Evolutionary conservation across 805 yeast genomes (phyloP).

Genomic region (Candida hungchunana): DNA sequence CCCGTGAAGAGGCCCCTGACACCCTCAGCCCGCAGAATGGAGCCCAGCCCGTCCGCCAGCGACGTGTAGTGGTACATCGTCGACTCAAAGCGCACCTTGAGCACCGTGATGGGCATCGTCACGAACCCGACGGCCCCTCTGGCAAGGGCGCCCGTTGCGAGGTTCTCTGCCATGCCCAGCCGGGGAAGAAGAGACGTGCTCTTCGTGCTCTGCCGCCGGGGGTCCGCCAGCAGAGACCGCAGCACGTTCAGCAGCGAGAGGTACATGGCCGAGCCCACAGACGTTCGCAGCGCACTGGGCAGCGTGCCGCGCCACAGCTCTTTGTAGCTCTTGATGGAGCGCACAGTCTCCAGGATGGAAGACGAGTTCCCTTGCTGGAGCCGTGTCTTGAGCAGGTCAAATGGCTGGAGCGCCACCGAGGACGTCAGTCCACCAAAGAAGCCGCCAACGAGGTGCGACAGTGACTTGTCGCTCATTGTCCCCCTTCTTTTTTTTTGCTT

Average conservation of each 20-base stretch:
- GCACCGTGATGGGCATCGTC: constrained; percentile 92
- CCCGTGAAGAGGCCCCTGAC: constrained; percentile 79
- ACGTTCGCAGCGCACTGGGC: constrained; percentile 86
- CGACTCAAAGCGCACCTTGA: constrained; percentile 88
- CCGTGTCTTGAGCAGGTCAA: constrained; percentile 84
- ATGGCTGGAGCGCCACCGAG: constrained; percentile 77
- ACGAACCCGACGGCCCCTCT: constrained; percentile 78
- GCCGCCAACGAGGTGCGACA: constrained; percentile 70
- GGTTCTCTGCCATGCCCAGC: constrained; percentile 63
- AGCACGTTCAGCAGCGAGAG: constrained; percentile 64
- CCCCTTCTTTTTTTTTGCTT: too few species aligned
- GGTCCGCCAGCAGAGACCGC: constrained; percentile 46
- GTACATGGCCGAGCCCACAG: constrained; percentile 86
- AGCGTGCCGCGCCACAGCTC: constrained; percentile 91
- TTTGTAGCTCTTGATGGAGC: constrained; percentile 35
- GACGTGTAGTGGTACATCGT: constrained; percentile 67
- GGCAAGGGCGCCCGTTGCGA: constrained; percentile 71
- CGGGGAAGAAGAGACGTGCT: constrained; percentile 56
- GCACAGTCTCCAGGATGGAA: constrained; percentile 31
- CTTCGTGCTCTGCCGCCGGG: constrained; percentile 10
- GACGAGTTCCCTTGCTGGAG: constrained; percentile 55
- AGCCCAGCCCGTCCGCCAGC: constrained; percentile 51
- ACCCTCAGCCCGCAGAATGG: constrained; percentile 52
- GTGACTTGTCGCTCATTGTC: too few species aligned
- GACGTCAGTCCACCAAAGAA: constrained; percentile 82